These are phyloP conservation scores for Abrus precatorius DNA, from an alignment of 306 rosid genomes.

Conservation along the genomic window DNA sequence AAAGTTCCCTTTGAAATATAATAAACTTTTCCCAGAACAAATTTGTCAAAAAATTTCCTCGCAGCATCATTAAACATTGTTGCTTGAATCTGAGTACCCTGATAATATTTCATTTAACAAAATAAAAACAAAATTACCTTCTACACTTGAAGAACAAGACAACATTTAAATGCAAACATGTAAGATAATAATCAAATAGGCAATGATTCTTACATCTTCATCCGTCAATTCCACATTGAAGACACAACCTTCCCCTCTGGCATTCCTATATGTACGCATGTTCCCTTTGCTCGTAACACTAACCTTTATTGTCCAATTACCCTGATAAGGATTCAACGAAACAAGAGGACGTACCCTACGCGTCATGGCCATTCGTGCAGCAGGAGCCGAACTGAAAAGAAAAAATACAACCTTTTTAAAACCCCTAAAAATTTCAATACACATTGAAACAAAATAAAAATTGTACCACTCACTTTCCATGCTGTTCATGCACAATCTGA, in stretches of 20 bases:
- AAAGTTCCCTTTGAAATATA: constrained; percentile 87
- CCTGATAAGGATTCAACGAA: constrained; percentile 92
- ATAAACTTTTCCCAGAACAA: constrained; percentile 86
- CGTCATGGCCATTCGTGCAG: constrained; percentile 90
- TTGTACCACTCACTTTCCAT: constrained; percentile 68
- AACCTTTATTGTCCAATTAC: constrained; percentile 91
- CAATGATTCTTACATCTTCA: constrained; percentile 75
- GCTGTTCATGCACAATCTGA: constrained; percentile 87
- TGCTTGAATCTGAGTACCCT: constrained; percentile 99
- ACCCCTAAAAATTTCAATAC: not conserved
- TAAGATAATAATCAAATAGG: not conserved
- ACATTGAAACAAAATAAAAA: not conserved
- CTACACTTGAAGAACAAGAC: not conserved
- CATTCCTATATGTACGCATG: constrained; percentile 85
- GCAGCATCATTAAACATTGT: constrained; percentile 98
- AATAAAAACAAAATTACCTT: not conserved
- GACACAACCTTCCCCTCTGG: constrained; percentile 94
- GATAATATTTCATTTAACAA: constrained; percentile 11
- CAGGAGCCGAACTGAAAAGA: constrained; percentile 69
- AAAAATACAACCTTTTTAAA: not conserved
- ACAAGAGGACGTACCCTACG: constrained; percentile 91
- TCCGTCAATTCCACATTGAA: constrained; percentile 96
- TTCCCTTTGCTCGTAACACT: constrained; percentile 90
- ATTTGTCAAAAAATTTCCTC: constrained; percentile 78
- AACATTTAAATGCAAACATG: not conserved